Evolutionary conservation across 257 asterid species (phyloP).

Genomic region (Leonotis leonurus): DNA sequence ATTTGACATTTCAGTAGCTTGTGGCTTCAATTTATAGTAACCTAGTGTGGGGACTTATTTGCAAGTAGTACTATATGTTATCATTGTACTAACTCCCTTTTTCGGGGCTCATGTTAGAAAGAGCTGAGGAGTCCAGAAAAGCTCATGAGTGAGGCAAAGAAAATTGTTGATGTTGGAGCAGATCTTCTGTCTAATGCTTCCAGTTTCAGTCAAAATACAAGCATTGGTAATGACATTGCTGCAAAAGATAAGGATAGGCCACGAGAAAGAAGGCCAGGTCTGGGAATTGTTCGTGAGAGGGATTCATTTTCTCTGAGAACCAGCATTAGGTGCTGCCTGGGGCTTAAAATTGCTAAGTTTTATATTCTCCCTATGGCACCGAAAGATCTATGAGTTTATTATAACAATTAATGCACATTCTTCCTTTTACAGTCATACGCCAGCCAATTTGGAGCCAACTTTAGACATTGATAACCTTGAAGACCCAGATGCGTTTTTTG

Average conservation of each 20-base stretch:
- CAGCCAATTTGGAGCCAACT: slow-evolving; percentile 34
- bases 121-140: slow-evolving; percentile 48
- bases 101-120: slow-evolving; percentile 19
- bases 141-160: slow-evolving; percentile 62
- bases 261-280: slow-evolving; percentile 70
- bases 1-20: background rate
- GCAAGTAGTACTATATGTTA: background rate
- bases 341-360: background rate
- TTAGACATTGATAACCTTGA: slow-evolving; percentile 36
- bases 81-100: background rate
- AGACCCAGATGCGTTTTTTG: slow-evolving; percentile 70
- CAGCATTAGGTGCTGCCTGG: slow-evolving; percentile 35
- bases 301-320: slow-evolving; percentile 56
- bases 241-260: slow-evolving; percentile 43
- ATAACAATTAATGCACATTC: slow-evolving; percentile 14
- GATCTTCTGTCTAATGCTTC: slow-evolving; percentile 36
- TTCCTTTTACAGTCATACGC: slow-evolving; percentile 46
- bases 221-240: slow-evolving; percentile 28
- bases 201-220: slow-evolving; percentile 27
- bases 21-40: slow-evolving; percentile 1
- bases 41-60: background rate
- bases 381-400: background rate
- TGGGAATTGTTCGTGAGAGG: slow-evolving; percentile 60
- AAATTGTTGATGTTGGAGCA: slow-evolving; percentile 53
- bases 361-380: background rate